These are phyloP conservation scores for Penicillium silybi DNA, from an alignment of 495 filamentous ascomycete species.

Conservation along the genomic window DNA sequence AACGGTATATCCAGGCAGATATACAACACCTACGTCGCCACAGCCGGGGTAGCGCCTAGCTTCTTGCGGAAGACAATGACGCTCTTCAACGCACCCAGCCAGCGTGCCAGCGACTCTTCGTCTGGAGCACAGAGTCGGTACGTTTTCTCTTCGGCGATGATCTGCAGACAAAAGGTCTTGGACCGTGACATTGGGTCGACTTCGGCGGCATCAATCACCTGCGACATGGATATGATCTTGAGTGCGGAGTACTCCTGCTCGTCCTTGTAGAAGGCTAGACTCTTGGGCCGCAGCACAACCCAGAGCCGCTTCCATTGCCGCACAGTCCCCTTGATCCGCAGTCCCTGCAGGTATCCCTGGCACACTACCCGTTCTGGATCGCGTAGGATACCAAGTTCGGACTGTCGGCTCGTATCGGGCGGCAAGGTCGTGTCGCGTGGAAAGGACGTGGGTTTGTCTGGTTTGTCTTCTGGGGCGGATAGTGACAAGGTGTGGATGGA, in stretches of 20 bases:
- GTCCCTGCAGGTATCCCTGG: constrained; percentile 84
- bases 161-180: constrained; percentile 82
- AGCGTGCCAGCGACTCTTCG: constrained; percentile 79
- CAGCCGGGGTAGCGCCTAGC: constrained; percentile 15
- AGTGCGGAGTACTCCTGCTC: constrained; percentile 86
- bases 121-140: constrained; percentile 80
- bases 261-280: constrained; percentile 88
- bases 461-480: constrained; percentile 25
- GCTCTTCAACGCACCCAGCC: constrained; percentile 87
- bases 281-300: constrained; percentile 85
- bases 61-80: constrained; percentile 63
- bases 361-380: constrained; percentile 77
- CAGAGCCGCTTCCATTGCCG: constrained; percentile 93
- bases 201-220: constrained; percentile 87
- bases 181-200: constrained; percentile 82
- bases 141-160: constrained; percentile 91
- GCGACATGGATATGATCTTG: constrained; percentile 73
- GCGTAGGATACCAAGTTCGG: constrained; percentile 50
- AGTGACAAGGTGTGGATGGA: constrained; percentile 32
- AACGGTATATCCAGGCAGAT: background rate
- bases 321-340: constrained; percentile 82
- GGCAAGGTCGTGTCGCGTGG: constrained; percentile 51
- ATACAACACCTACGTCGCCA: background rate
- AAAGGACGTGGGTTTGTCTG: constrained; percentile 24
- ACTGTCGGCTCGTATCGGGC: constrained; percentile 55